These are phyloP conservation scores for Phytophthora tentaculata DNA, from an alignment of 352 stramenopile genomes.

Conservation along the genomic window DNA sequence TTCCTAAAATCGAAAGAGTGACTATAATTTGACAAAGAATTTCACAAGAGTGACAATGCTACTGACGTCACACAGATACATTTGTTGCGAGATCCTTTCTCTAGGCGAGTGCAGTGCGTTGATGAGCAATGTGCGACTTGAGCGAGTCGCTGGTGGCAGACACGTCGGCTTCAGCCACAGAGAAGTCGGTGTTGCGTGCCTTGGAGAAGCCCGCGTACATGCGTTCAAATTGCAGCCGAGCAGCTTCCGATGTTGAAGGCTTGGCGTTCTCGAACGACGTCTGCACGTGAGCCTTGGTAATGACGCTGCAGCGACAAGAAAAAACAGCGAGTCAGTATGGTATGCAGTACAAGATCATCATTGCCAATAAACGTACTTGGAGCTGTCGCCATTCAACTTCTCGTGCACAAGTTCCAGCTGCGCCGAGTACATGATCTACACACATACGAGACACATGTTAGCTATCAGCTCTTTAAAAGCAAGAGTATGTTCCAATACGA, in stretches of 20 bases:
- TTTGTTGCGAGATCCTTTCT: too few relatives aligned
- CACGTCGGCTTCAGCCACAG: conserved; percentile 56
- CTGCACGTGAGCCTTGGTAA: conserved; percentile 65
- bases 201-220: conserved; percentile 79
- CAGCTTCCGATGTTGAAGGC: conserved; percentile 67
- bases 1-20: conserved; percentile 15
- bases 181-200: conserved; percentile 74
- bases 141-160: conserved; percentile 52
- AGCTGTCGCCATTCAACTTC: conserved; percentile 66
- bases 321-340: conserved; percentile 2
- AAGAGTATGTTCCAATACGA: conserved; percentile 12
- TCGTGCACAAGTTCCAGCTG: conserved; percentile 94
- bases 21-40: conserved; percentile 2
- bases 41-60: conserved; percentile 17
- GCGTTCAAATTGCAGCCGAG: conserved; percentile 66
- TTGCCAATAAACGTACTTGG: conserved; percentile 49
- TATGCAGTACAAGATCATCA: background rate
- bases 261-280: conserved; percentile 70
- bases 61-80: conserved; percentile 15
- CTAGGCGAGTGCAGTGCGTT: conserved; percentile 72
- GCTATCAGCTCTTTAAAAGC: background rate
- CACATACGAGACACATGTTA: background rate
- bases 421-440: conserved; percentile 93
- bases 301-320: conserved; percentile 41
- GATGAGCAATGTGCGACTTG: conserved; percentile 63